Evolutionary conservation across 2,329 filamentous ascomycete genomes (phyloP), one percentile per base, ranked within the genome.

Genomic region (Tetracladium maxilliforme): DNA sequence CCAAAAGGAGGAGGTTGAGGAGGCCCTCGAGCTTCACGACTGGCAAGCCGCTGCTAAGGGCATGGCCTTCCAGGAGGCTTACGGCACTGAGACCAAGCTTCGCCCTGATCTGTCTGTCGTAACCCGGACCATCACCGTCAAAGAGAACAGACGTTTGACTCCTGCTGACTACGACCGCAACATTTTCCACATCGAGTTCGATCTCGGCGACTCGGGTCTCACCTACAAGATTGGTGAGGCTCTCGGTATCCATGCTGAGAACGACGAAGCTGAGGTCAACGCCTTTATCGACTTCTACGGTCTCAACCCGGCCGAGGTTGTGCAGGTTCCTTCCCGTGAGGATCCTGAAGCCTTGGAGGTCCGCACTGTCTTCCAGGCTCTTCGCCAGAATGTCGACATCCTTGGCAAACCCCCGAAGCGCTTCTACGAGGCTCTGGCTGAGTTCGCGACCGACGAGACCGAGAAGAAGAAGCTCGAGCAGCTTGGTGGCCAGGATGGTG

Each of bases 181-280:
- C 64, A 95, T 98, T 53, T 98, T 98, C 76, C 90, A 98, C 58
- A 95, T 98, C 34, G 90, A 98, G 55, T 98, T 98, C 43, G 90
- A 95, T 45, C 70, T 98, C 14, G 87, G 87, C 32, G 56, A 76
- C 42, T 92, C 87, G 17, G 87, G 86, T 19, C 71, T 98, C 35
- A 93, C 71, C 21, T 98, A 98, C 57, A 82, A 92, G 47, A 95
- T 98, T 42, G 90, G 90, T 29, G 90, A 98, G 58, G 90, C 90
- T 23, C 74, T 98, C 11, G 90, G 90, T 36, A 86, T 98, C 34
- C 90, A 98, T 50, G 82, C 84, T 6, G 82, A 95, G 54, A 98
- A 98, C 52, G 77, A 95, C 48, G 64, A 74, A 23, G 56, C 61
- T 22, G 67, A 90, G 33, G 76, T 95, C 31, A 58, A 72, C 36